Base-by-base conservation (phyloP, 2,329 filamentous ascomycete species). In the Rutstroemia sp. region DNA sequence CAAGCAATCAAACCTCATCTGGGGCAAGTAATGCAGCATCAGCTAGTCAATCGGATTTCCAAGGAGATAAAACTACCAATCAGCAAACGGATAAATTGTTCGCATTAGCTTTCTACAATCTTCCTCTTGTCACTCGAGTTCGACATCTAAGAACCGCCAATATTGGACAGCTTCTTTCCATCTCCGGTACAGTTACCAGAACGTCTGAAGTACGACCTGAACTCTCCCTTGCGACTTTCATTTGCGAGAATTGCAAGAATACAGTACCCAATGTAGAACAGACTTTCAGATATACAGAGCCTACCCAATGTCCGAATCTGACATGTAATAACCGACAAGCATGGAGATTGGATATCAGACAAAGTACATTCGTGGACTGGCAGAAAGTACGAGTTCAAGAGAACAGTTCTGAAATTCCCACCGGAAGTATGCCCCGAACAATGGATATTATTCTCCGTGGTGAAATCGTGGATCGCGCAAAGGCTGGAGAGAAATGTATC, bases 301-400 rank as follows among this genome's bases (percentile, higher is more conserved):
- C 94, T 0, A 92, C 91, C 3, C 90, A 96, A 74, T 99, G 94
- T 65, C 92, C 94, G 9, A 97, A 97, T 69, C 71, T 77, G 25
- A 88, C 81, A 6, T 99, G 94, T 71, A 86, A 86, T 66, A 99
- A 99, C 74, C 86, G 94, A 25, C 77, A 86, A 58, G 90, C 88
- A n/a, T 99, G 94, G 94, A 85, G 91, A 63, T 75, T 99, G n/a
- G 92, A 99, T 66, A 96, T 99, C 67, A 82, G 90, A 45, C 92
- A 95, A 71, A 96, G 92, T 71, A 97, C 92, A 0, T 99, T 99
- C 70, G 88, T 99, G 60, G 94, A 99, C 74, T 99, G 94, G 94
- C 94, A 99, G 71, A 97, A 97, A 71, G 91, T 97, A 23, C 88
- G 95, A 61, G 90, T 97, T 60, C 94, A 99, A 73, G 94, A 99